phyloP scores from a whole-genome alignment of 768 basidiomycete species.

The Boletus bicolor region DNA sequence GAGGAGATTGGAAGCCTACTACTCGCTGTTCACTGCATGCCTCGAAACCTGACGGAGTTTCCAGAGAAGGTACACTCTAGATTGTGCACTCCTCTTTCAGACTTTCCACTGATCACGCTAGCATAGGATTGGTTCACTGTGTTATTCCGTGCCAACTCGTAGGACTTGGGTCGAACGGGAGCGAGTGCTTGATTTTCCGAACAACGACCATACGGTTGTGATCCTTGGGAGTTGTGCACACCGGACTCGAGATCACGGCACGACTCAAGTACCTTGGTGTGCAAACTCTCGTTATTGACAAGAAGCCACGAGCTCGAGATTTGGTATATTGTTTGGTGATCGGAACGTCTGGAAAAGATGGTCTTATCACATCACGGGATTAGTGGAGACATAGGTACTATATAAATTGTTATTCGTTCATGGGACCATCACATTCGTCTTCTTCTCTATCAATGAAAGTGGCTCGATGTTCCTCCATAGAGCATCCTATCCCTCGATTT shows the following conservation, averaged over 20 bases:
- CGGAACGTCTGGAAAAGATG: neutral
- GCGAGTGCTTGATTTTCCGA: conserved; percentile 41
- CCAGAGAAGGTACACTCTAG: conserved; percentile 36
- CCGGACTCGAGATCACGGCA: conserved; percentile 55
- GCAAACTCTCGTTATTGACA: conserved; percentile 48
- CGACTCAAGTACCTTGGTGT: conserved; percentile 52
- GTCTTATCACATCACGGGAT: neutral
- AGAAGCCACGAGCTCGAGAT: conserved; percentile 44
- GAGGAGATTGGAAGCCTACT: conserved; percentile 50
- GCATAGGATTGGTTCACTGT: neutral
- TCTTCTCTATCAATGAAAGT: neutral
- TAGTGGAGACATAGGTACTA: conserved; percentile 38
- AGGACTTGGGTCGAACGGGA: conserved; percentile 48
- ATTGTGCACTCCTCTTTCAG: neutral
- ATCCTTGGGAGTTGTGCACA: conserved; percentile 59
- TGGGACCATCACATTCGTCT: conserved; percentile 26
- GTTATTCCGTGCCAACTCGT: conserved; percentile 28
- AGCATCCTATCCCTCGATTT: conserved; percentile 13
- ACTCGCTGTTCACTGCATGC: conserved; percentile 47
- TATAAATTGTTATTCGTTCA: conserved; percentile 38
- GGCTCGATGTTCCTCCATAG: conserved; percentile 21
- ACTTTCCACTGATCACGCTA: neutral
- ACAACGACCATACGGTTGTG: conserved; percentile 47
- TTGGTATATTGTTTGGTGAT: conserved; percentile 7
- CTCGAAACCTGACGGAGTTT: conserved; percentile 50